A percentile compares a stretch with the other conserved stretches of the same genome.
Conservation (phyloP, 805 yeast genomes). For the Diddensiella transvaalensis region DNA sequence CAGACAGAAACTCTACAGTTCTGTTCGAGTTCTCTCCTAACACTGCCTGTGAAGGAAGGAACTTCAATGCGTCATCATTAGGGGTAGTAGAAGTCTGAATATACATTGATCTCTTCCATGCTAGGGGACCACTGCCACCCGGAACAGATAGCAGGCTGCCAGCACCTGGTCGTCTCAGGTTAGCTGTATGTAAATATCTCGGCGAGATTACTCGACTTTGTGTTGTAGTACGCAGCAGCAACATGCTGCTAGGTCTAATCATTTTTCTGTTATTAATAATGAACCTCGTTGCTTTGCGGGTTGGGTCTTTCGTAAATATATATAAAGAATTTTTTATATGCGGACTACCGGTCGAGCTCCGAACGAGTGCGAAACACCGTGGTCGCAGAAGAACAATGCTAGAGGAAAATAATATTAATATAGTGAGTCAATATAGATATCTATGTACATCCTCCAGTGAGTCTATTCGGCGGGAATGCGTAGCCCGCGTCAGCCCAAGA, state of each 20-base stretch:
- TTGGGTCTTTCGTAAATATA: no score
- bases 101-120: conserved; percentile 22
- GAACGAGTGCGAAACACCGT: neutral
- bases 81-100: conserved; percentile 87
- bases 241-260: neutral
- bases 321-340: no score
- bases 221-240: neutral
- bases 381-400: no score
- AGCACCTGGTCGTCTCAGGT: neutral
- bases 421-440: neutral
- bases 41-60: conserved; percentile 70
- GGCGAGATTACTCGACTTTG: neutral
- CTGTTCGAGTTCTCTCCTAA: conserved; percentile 47
- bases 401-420: neutral
- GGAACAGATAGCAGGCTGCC: neutral
- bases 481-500: conserved; percentile 76
- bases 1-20: conserved; percentile 71
- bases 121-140: neutral
- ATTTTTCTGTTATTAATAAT: neutral
- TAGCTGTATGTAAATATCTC: neutral
- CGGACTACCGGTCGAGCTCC: neutral
- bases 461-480: conserved; percentile 55
- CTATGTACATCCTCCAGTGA: conserved; percentile 40
- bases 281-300: neutral
- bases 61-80: conserved; percentile 80